Evolutionary conservation across 805 yeast genomes (phyloP), one percentile per base, ranked within the genome.

Genomic region (Kodamaea kakaduensis): DNA sequence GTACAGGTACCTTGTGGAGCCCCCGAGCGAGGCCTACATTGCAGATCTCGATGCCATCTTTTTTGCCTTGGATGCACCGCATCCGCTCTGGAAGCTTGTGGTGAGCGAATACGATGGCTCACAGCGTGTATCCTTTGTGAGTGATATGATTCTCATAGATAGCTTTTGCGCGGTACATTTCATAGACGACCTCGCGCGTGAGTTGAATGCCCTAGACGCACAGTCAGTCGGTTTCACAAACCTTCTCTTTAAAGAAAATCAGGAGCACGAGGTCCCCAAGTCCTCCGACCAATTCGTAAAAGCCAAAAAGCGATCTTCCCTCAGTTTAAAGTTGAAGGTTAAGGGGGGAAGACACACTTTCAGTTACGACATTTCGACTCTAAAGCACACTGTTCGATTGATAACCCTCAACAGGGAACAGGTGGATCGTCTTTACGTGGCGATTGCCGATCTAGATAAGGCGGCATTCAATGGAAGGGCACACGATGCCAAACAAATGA

Each of bases 31-130:
- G 13, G 24, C 24, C n/a, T 13, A 10, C 7, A n/a, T 30, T n/a
- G 17, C 18, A n/a, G 19, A 6, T 13, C 16, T 30, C 14, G 20
- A 30, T 19, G 21, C 24, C 17, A 20, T 30, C 19, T 17, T 15
- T 14, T 19, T 30, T 19, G 18, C 25, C 15, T 12, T 30, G 26
- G 20, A 15, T 9, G 9, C 20, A 6, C 15, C 20, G 3, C 10
- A 6, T 3, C 33, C 33, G n/a, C 16, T 20, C 26, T 30, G 33
- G 33, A 30, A 21, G 13, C n/a, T 30, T 9, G 12, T 30, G 6
- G 16, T 30, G 8, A 27, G 31, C 19, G 33, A 30, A 4, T 8
- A 8, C 8, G 6, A 13, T 7, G 25, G 17, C 3, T 9, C 10
- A 7, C 33, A 30, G 17, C 20, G 20, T 14, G 18, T 30, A 9